Base-by-base conservation (phyloP, 2,329 filamentous ascomycete species). In the Ambrosiella xylebori region DNA sequence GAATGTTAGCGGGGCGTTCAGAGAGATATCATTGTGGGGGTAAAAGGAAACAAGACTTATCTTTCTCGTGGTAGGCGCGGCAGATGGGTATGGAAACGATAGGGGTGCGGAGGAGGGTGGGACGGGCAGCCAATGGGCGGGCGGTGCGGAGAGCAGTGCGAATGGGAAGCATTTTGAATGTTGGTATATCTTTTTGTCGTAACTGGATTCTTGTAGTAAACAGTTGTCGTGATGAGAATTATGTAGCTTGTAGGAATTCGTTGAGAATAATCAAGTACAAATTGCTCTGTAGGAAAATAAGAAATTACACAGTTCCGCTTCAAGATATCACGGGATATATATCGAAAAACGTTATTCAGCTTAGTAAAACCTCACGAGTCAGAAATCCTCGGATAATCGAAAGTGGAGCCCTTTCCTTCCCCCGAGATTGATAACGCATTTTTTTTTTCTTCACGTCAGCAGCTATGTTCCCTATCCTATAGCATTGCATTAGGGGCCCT, bases 41-140 rank as follows among this genome's bases (percentile, higher is more conserved):
- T 19, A 19, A 8, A 7, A 8, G 19, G n/a, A 36, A 27, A 15
- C 37, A 15, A 47, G 51, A 76, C 75, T 71, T 73, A 78, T 78
- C 81, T 76, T 84, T 84, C 70, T 84, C 81, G 66, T 84, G 81
- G 68, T 84, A 84, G 62, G 45, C 38, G 38, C 59, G 57, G 15
- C 59, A 53, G 15, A 40, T 55, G n/a, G 38, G 54, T 35, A 35
- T 40, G 53, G 49, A 39, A n/a, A 40, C 53, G 35, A 39, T 44
- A 37, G 38, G 19, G 37, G 36, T 44, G 11, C 40, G 56, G 49
- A 47, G 13, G 36, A 59, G 44, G 44, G 35, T 49, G 19, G 53
- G 53, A 37, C 54, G 54, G 54, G 35, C 15, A 17, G 44, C 11
- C n/a, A 47, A 6, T 19, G 45, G 56, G 40, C 57, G 59, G 13